These are phyloP conservation scores for Chalaropsis thielavioides DNA, from an alignment of 2,329 filamentous ascomycete species.

Conservation along the genomic window DNA sequence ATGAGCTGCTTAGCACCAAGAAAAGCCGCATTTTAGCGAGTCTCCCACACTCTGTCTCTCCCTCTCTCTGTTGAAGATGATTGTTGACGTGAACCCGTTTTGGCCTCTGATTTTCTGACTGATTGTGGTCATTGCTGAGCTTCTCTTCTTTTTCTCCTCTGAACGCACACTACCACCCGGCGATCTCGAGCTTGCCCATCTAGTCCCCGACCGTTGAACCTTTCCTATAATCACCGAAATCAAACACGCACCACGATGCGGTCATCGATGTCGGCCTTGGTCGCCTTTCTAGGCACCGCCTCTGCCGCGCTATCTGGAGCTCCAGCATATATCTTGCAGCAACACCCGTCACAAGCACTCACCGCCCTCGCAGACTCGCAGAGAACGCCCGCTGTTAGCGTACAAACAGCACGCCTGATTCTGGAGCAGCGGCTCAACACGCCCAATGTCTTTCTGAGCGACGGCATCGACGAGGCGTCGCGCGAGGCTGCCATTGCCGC, in stretches of 20 bases:
- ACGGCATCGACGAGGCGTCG: slow-evolving; percentile 13
- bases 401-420: slow-evolving; percentile 15
- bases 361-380: neutral
- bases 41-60: too few species aligned
- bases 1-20: slow-evolving; percentile 1
- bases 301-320: slow-evolving; percentile 12
- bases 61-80: neutral
- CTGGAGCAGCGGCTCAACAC: slow-evolving; percentile 17
- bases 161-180: neutral
- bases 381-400: slow-evolving; percentile 5
- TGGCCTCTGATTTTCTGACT: neutral
- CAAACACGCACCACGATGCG: slow-evolving; percentile 9
- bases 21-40: slow-evolving; percentile 11
- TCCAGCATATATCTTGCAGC: slow-evolving; percentile 15
- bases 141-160: neutral
- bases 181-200: neutral
- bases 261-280: slow-evolving; percentile 13
- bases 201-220: neutral
- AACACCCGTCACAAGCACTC: neutral
- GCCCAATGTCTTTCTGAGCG: slow-evolving; percentile 15
- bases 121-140: neutral
- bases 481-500: slow-evolving; percentile 14
- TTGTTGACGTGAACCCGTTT: neutral
- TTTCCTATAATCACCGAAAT: neutral
- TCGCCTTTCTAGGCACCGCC: slow-evolving; percentile 11